Percentiles rank a stretch among this genome's conserved stretches.
phyloP scores from a whole-genome alignment of 495 filamentous ascomycete species.

The Beverwykella pulmonaria region DNA sequence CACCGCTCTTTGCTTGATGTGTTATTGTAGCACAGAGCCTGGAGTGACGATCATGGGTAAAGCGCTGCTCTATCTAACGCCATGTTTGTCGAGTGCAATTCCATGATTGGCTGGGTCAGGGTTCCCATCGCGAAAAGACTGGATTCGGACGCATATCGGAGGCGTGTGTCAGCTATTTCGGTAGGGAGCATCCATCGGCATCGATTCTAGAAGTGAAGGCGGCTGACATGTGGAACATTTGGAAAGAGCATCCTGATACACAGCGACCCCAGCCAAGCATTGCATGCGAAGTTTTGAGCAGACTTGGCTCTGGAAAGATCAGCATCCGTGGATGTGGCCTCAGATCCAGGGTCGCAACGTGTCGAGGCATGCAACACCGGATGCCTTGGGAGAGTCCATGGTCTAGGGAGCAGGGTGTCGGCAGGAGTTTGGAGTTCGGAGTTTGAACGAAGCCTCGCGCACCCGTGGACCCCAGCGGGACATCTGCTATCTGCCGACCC shows the following conservation, averaged over 20 bases:
- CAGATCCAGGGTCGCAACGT: conserved; percentile 1
- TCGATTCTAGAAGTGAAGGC: conserved; percentile 26
- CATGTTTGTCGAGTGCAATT: conserved; percentile 6
- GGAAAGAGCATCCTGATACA: conserved; percentile 11
- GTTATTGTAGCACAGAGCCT: conserved; percentile 12
- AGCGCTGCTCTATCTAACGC: not conserved
- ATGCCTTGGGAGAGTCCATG: conserved; percentile 6
- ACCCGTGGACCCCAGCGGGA: not conserved
- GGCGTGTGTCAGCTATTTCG: conserved; percentile 27
- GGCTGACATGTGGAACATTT: conserved; percentile 17
- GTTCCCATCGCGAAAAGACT: conserved; percentile 1
- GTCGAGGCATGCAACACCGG: conserved; percentile 19
- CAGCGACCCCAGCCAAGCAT: not conserved
- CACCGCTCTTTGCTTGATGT: conserved; percentile 31
- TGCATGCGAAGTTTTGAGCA: conserved; percentile 15
- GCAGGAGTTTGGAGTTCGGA: not conserved
- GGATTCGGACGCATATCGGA: conserved; percentile 34
- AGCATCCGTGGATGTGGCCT: conserved; percentile 12
- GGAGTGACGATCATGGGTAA: conserved; percentile 9
- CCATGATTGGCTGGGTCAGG: conserved; percentile 17
- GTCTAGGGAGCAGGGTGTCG: not conserved
- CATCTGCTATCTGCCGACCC: conserved; percentile 6
- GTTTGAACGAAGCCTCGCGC: not conserved
- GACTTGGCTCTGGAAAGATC: conserved; percentile 22
- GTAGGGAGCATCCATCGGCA: not conserved